phyloP scores from a whole-genome alignment of 352 stramenopile species.

The Blastocystis sp. region DNA sequence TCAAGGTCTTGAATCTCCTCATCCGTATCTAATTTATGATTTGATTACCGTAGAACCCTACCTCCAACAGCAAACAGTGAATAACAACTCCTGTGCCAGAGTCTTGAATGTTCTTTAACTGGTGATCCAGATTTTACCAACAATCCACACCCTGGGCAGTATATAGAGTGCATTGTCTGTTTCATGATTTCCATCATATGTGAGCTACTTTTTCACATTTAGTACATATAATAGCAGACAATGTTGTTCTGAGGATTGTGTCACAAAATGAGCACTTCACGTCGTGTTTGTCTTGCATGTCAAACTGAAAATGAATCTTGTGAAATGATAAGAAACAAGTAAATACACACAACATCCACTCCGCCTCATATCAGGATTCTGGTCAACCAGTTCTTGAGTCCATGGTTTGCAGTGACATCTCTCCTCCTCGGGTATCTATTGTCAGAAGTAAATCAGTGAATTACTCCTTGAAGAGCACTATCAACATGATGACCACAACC shows the following conservation, averaged over 20 bases:
- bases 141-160: constrained; percentile 36
- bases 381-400: constrained; percentile 57
- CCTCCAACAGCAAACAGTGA: constrained; percentile 23
- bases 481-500: constrained; percentile 59
- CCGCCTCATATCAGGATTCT: background rate
- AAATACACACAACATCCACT: constrained; percentile 24
- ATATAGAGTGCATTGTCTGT: background rate
- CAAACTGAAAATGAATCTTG: background rate
- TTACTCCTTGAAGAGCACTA: constrained; percentile 29
- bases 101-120: constrained; percentile 34
- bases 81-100: constrained; percentile 48
- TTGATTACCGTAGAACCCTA: background rate
- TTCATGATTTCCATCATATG: background rate
- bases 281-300: constrained; percentile 56
- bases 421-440: constrained; percentile 56
- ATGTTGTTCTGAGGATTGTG: constrained; percentile 13
- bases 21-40: background rate
- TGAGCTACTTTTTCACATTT: constrained; percentile 25
- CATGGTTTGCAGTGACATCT: constrained; percentile 65
- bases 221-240: constrained; percentile 26
- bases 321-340: background rate
- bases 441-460: background rate
- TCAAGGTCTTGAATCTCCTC: constrained; percentile 33
- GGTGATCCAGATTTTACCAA: background rate
- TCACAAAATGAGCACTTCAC: constrained; percentile 64